Base-by-base conservation (phyloP, 2,329 filamentous ascomycete species). In the Tolypocladium tropicale region DNA sequence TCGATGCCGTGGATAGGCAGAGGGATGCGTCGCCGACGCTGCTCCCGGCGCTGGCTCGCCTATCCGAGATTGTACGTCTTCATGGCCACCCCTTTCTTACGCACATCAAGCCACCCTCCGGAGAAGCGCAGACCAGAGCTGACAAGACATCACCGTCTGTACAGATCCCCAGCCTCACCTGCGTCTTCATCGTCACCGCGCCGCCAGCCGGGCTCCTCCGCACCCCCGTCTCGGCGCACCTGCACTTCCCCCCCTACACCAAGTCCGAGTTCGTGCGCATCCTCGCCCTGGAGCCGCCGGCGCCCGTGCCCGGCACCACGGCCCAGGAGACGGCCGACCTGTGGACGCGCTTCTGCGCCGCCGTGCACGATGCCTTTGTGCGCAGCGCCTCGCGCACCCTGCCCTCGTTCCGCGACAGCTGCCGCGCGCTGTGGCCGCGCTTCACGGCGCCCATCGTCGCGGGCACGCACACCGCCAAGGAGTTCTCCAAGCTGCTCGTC, bases 1-100 rank as follows among this genome's bases (percentile, higher is more conserved):
- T 97, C 60, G 94, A 97, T 74, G 89, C 84, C 12, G 86, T 97
- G 56, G 93, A 97, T 69, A 82, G 80, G 59, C 89, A 96, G 69
- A 80, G 87, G 64, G 93, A 97, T 66, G 84, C 88, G 6, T 83
- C 88, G 6, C 79, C 84, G 3, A 95, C 90, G 1, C 73, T 97
- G 16, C 74, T 96, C 5, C 85, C 92, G 34, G 91, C 89, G 14
- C 73, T 99, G 59, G 89, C 88, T 25, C 81, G 92, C 58, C 71
- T 99, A 23, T 87, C 89, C 16, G 91, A 96, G 70, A 80, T 86
- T 58, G 89, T 94, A 74, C 64, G 85, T 59, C n/a, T 34, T 11
- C n/a, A n/a, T n/a, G n/a, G n/a, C 41, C 33, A 12, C 12, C 12
- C 6, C 0, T 11, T 21, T 16, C 21, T 33, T 18, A 6, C 6